A percentile compares a stretch with the other conserved stretches of the same genome.
Evolutionary conservation across 306 rosid genomes (phyloP).

Genomic region (Prunus persica): Prunus_persica_NCBIv2 NC_034013.1:10610501-10611000

Average conservation of each 20-base stretch:
- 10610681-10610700: not conserved
- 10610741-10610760: not conserved
- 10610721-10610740: not conserved
- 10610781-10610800: not conserved
- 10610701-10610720: not conserved
- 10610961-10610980: slow-evolving; percentile 28
- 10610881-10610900: not conserved
- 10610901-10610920: not conserved
- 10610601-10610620: slow-evolving; percentile 56
- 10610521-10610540: slow-evolving; percentile 54
- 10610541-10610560: slow-evolving; percentile 37
- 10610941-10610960: slow-evolving; percentile 9
- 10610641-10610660: not conserved
- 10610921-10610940: not conserved
- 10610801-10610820: not conserved
- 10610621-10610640: slow-evolving; percentile 20
- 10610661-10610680: not conserved
- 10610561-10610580: slow-evolving; percentile 32
- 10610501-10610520: slow-evolving; percentile 27
- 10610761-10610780: not conserved
- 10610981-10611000: slow-evolving; percentile 23
- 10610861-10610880: not conserved
- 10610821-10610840: not conserved
- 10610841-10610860: not conserved
- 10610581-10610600: slow-evolving; percentile 42